Base-by-base conservation (phyloP, 2,329 filamentous ascomycete species). In the Uncinocarpus reesii region DNA sequence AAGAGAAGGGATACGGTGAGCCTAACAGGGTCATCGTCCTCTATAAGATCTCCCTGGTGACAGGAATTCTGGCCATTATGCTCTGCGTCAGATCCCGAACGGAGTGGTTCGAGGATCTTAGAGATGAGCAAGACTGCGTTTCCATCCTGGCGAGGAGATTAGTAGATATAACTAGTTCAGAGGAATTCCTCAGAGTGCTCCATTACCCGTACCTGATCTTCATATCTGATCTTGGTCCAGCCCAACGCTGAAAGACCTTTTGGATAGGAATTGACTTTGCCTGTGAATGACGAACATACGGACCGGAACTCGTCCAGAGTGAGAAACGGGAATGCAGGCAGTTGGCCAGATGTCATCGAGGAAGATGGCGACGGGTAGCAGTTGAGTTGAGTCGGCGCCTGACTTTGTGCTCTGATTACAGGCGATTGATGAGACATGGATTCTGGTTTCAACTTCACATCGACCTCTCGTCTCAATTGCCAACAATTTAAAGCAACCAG, bases 21-120 rank as follows among this genome's bases (percentile, higher is more conserved):
- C 46, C 15, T n/a, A n/a, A 52, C 47, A 45, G 51, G 51, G 21
- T 52, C 47, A 34, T 34, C 37, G 13, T 50, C 51, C 13, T 48
- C 42, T n/a, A 20, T 45, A 10, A 32, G n/a, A 15, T 44, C 47
- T 29, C 42, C 18, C 20, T 43, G 11, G 7, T 11, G 26, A 34
- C 8, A 26, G 42, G 13, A 37, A 16, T 26, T 35, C 4, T 43
- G 29, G 8, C 38, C 23, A 8, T 11, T 15, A 10, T 36, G 32
- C 28, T 20, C 8, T 2, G 20, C 16, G 3, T 34, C 15, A 11
- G 35, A 10, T 18, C 5, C 40, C n/a, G 35, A 34, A 13, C 4
- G 10, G 29, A 38, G 21, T n/a, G 20, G 16, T 8, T 42, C 24
- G 7, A 49, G n/a, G 5, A 20, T 24, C 35, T 23, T 49, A 18